Base-by-base conservation (phyloP, 2,329 filamentous ascomycete genomes). In the Cryphonectria nitschkei region DNA sequence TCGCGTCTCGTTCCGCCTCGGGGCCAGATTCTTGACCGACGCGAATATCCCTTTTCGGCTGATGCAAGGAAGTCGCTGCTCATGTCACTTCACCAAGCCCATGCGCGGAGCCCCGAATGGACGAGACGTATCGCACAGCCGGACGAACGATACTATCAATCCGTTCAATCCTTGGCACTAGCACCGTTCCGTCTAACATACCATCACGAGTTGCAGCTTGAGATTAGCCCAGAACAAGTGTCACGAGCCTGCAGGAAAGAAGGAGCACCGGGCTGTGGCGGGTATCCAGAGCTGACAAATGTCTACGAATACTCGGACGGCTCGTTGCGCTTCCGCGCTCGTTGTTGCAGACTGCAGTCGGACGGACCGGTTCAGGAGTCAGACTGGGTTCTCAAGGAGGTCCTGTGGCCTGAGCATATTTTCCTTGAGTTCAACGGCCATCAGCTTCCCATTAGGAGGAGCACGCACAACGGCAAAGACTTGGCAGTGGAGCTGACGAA, bases 401-500 rank as follows among this genome's bases (percentile, higher is more conserved):
- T 87, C 7, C 77, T 80, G 32, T 98, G 94, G 94, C 93, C 94
- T 0, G 83, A 86, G 50, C 86, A 88, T 66, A 84, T 94, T 0
- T 93, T 90, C 72, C 84, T 95, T 72, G 84, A 86, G 22, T 79
- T 97, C 72, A 97, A 97, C 75, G 83, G 80, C 0, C 77, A 80
- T 0, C 82, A 89, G 14, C 78, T 93, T 22, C 82, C 84, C 34
- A 78, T 89, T 13, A 87, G 91, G 56, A 87, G 92, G 39, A 93
- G 93, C 75, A 79, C 88, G 0, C 90, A 96, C 73, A 87, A 95
- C 76, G 90, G 90, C 14, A 93, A 90, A 75, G 93, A 97, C 75
- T 80, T 94, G 11, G 90, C 95, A 0, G 83, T 93, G 7, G 93
- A 97, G 74, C 82, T 97, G 34, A 94, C 93, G 0, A 79, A 87